These are phyloP conservation scores for Dioscorea dumetorum DNA, from an alignment of 106 monocot genomes.

Conservation along the genomic window DNA sequence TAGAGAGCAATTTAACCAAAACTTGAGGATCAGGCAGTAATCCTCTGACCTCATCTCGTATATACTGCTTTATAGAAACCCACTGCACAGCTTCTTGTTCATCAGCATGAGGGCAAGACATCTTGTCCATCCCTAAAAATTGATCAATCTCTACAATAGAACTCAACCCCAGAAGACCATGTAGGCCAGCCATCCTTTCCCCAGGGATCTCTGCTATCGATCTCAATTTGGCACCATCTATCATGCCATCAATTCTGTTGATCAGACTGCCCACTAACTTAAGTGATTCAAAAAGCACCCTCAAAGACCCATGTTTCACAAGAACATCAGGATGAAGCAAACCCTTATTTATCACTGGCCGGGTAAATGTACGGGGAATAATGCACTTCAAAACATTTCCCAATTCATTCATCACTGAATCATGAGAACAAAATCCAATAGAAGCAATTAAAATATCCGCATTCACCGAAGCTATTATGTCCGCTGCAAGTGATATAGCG, in stretches of 20 bases:
- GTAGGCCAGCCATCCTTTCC: constrained; percentile 11
- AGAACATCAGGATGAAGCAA: constrained; percentile 66
- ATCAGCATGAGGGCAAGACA: not conserved
- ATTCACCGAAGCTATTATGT: constrained; percentile 57
- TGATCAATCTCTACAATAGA: constrained; percentile 13
- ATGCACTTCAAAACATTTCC: constrained; percentile 63
- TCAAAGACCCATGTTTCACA: constrained; percentile 75
- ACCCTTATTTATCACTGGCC: constrained; percentile 66
- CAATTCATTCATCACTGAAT: constrained; percentile 21
- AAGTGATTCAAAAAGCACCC: constrained; percentile 66
- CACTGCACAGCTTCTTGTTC: constrained; percentile 25
- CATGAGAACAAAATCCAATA: constrained; percentile 14
- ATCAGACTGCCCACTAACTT: constrained; percentile 48
- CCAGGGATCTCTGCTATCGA: not conserved
- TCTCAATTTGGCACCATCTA: constrained; percentile 10
- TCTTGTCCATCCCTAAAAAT: not conserved
- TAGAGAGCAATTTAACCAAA: constrained; percentile 56
- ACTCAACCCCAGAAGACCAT: constrained; percentile 19
- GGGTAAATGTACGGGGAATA: constrained; percentile 50
- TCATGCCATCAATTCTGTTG: constrained; percentile 25
- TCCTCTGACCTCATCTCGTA: constrained; percentile 64
- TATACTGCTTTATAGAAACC: constrained; percentile 44
- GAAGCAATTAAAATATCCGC: constrained; percentile 11
- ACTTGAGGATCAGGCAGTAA: constrained; percentile 81
- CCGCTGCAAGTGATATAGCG: constrained; percentile 78